phyloP scores from a whole-genome alignment of 495 filamentous ascomycete species.

The Massariosphaeria phaeospora region DNA sequence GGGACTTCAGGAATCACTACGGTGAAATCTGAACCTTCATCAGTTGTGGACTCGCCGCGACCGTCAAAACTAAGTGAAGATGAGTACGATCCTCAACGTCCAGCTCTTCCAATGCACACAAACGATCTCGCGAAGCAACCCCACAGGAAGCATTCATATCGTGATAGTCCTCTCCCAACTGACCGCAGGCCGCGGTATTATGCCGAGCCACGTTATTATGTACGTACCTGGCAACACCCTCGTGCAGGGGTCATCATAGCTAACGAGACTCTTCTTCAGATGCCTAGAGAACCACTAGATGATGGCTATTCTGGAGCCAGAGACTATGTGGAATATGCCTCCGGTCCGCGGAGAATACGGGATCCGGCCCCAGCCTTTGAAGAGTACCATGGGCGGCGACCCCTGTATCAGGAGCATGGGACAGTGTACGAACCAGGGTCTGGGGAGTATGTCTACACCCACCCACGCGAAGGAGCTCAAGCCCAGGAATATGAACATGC shows the following conservation, averaged over 20 bases:
- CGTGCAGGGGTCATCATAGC: neutral
- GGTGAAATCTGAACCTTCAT: constrained; percentile 27
- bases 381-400: constrained; percentile 18
- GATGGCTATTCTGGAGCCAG: constrained; percentile 18
- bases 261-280: constrained; percentile 17
- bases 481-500: constrained; percentile 13
- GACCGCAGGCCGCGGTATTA: constrained; percentile 23
- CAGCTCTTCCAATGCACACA: constrained; percentile 25
- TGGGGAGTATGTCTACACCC: constrained; percentile 11
- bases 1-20: constrained; percentile 15
- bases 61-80: constrained; percentile 35
- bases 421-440: constrained; percentile 1
- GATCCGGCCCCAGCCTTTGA: constrained; percentile 17
- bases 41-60: constrained; percentile 21
- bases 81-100: constrained; percentile 45
- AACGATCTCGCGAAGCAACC: neutral
- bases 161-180: constrained; percentile 10
- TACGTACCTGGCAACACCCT: constrained; percentile 18
- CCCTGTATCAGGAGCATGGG: constrained; percentile 22
- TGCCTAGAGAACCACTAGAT: constrained; percentile 18
- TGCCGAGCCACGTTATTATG: constrained; percentile 25
- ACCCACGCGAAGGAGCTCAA: constrained; percentile 8
- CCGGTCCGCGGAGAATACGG: constrained; percentile 10
- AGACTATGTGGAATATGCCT: constrained; percentile 17
- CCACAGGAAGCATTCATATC: constrained; percentile 16